Conservation (phyloP, 1,284 basidiomycete genomes). For the Megacollybia platyphylla region DNA sequence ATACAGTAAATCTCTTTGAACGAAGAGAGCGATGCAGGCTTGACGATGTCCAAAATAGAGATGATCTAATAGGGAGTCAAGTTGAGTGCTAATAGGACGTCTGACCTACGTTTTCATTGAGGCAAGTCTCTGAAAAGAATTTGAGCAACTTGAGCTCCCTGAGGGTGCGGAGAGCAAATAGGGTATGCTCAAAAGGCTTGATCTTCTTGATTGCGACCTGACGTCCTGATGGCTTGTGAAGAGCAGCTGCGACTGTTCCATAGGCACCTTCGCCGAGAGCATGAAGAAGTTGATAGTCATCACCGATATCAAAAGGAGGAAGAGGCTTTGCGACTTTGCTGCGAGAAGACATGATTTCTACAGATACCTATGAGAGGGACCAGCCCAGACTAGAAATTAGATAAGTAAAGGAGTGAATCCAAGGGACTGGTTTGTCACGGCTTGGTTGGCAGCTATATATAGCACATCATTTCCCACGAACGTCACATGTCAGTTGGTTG, state of each 20-base stretch:
- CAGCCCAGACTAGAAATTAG: neutral
- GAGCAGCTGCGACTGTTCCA: constrained; percentile 58
- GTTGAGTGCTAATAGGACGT: neutral
- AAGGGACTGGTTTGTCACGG: neutral
- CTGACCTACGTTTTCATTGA: constrained; percentile 58
- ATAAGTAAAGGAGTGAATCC: constrained; percentile 7
- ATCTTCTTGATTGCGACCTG: constrained; percentile 78
- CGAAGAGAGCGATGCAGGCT: constrained; percentile 58
- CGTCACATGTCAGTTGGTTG: neutral
- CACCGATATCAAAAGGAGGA: constrained; percentile 58
- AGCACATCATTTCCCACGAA: neutral
- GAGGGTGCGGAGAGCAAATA: constrained; percentile 69
- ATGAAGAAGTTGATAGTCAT: constrained; percentile 62
- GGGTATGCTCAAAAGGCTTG: constrained; percentile 73
- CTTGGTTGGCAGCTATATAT: neutral
- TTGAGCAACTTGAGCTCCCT: constrained; percentile 73
- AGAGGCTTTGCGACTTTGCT: constrained; percentile 30
- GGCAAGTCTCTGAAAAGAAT: constrained; percentile 73
- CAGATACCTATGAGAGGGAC: neutral
- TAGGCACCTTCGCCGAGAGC: constrained; percentile 70
- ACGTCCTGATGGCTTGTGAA: constrained; percentile 49
- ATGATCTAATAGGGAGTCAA: constrained; percentile 43
- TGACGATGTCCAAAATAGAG: constrained; percentile 78
- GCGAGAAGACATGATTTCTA: constrained; percentile 28
- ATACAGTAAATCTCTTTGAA: constrained; percentile 79